Evolutionary conservation across 345 rosid species (phyloP).

Genomic region (Clarkia xantiana): DNA sequence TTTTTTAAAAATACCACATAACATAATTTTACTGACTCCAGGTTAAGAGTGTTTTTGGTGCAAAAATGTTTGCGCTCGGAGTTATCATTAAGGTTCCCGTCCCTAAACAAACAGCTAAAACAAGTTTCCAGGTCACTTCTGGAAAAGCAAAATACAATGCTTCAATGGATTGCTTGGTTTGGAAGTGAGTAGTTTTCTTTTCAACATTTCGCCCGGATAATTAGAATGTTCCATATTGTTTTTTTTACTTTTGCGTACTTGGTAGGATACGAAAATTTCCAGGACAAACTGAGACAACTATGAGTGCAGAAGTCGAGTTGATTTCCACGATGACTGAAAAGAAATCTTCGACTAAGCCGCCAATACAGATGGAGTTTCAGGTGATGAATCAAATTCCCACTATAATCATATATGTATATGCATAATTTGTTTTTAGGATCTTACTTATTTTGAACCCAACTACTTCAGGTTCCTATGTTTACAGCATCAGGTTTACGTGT

Average conservation of each 20-base stretch:
- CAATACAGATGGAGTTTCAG: slow-evolving; percentile 99
- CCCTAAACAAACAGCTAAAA: slow-evolving; percentile 96
- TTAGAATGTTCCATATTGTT: too few relatives aligned
- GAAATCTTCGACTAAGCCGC: slow-evolving; percentile 95
- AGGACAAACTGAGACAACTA: slow-evolving; percentile 92
- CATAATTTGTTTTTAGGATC: too few relatives aligned
- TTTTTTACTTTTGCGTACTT: not conserved
- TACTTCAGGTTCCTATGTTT: slow-evolving; percentile 87
- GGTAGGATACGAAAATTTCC: slow-evolving; percentile 92
- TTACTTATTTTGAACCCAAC: too few relatives aligned
- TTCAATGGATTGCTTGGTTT: slow-evolving; percentile 86
- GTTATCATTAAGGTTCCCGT: slow-evolving; percentile 97
- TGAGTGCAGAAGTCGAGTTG: slow-evolving; percentile 96
- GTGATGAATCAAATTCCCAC: slow-evolving; percentile 19
- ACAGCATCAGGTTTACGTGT: slow-evolving; percentile 98
- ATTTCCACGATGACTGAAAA: slow-evolving; percentile 90
- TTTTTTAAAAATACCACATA: slow-evolving; percentile 10
- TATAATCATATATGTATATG: too few relatives aligned
- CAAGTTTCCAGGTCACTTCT: slow-evolving; percentile 90
- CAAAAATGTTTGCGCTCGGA: slow-evolving; percentile 98
- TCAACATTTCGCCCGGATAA: not conserved
- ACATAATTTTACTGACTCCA: slow-evolving; percentile 23
- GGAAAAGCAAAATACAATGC: slow-evolving; percentile 98
- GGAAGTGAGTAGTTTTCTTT: slow-evolving; percentile 66
- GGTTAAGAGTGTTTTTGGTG: slow-evolving; percentile 98